These are phyloP conservation scores for Clarireedia paspali DNA, from an alignment of 2,329 filamentous ascomycete species.

Conservation along the genomic window DNA sequence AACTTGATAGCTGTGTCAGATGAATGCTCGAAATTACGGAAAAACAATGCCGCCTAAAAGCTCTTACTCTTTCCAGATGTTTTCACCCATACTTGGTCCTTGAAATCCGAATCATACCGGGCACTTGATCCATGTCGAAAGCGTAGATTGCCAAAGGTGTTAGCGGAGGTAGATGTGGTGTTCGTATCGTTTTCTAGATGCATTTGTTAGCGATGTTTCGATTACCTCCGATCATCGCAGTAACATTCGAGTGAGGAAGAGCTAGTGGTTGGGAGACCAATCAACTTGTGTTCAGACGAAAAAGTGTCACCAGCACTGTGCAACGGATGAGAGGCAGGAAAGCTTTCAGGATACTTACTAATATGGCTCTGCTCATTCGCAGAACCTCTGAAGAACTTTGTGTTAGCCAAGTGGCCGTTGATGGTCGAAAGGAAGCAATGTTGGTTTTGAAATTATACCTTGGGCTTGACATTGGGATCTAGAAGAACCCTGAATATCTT, in stretches of 20 bases:
- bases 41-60: background rate
- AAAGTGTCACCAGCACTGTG: too few relatives aligned
- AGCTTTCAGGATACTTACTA: conserved; percentile 1
- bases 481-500: background rate
- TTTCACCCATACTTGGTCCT: conserved; percentile 29
- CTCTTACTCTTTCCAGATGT: conserved; percentile 22
- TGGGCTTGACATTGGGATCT: conserved; percentile 4
- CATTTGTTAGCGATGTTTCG: background rate
- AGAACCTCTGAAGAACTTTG: background rate
- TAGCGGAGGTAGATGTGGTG: background rate
- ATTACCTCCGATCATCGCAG: background rate
- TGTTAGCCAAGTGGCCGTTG: too few relatives aligned
- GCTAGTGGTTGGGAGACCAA: background rate
- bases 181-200: background rate
- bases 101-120: conserved; percentile 27
- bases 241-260: too few relatives aligned
- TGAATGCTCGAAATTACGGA: background rate
- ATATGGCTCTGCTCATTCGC: conserved; percentile 3
- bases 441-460: conserved; percentile 2
- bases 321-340: background rate
- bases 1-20: conserved; percentile 7
- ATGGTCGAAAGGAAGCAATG: background rate
- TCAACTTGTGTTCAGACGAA: background rate
- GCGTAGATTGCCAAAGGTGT: conserved; percentile 10
- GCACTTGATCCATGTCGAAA: conserved; percentile 31